Evolutionary conservation across 495 filamentous ascomycete genomes (phyloP).

Genomic region (Aspergillus steynii): DNA sequence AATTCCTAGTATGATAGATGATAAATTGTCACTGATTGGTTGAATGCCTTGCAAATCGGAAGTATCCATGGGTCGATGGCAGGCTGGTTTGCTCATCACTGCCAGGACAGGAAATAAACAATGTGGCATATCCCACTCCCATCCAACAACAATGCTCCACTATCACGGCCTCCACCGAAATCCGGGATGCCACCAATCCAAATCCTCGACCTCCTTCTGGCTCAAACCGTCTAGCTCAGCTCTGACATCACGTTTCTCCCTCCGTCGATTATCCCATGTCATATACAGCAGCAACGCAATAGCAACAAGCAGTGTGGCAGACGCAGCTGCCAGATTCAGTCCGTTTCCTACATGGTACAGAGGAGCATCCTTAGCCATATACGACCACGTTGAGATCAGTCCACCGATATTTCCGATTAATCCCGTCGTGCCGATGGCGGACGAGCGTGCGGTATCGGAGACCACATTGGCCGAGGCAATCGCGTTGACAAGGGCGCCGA

Average conservation of each 20-base stretch:
- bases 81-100: too few species aligned
- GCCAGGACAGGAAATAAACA: too few species aligned
- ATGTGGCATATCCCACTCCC: too few species aligned
- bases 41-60: too few species aligned
- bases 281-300: slow-evolving; percentile 1
- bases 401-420: slow-evolving; percentile 14
- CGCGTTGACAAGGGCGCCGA: slow-evolving; percentile 9
- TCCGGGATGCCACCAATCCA: slow-evolving; percentile 8
- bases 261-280: slow-evolving; percentile 4
- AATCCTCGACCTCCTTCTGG: neutral
- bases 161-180: slow-evolving; percentile 8
- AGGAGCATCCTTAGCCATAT: slow-evolving; percentile 9
- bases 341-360: slow-evolving; percentile 11
- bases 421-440: slow-evolving; percentile 8
- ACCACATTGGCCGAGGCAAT: slow-evolving; percentile 10
- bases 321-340: slow-evolving; percentile 6
- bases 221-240: neutral
- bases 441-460: slow-evolving; percentile 8
- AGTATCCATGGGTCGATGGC: too few species aligned
- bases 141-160: neutral
- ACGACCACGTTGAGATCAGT: slow-evolving; percentile 13
- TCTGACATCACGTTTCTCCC: slow-evolving; percentile 1
- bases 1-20: too few species aligned
- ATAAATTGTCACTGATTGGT: too few species aligned
- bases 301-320: neutral